Percentiles rank a stretch among this genome's conserved stretches.
Evolutionary conservation across 1,139 yeast species (phyloP).

Genomic region (Candida sp.): DNA sequence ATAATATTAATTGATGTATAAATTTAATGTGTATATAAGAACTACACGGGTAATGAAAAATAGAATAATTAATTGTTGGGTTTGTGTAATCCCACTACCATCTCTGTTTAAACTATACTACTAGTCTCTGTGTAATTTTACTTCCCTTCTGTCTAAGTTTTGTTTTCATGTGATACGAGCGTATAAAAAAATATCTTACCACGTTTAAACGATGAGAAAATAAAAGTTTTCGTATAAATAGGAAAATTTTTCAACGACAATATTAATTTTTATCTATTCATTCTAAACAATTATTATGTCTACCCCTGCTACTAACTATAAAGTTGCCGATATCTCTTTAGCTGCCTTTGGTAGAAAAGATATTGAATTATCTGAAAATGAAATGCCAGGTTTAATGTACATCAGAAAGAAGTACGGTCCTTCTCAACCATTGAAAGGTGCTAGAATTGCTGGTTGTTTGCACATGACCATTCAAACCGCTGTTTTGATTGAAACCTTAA

Average conservation of each 20-base stretch:
- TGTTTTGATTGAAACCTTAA: slow-evolving; percentile 95
- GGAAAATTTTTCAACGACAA: slow-evolving; percentile 1
- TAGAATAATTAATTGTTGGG: too few species aligned
- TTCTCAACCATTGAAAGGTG: slow-evolving; percentile 96
- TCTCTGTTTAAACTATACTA: too few species aligned
- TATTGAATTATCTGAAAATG: slow-evolving; percentile 98
- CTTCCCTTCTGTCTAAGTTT: too few species aligned
- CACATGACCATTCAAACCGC: slow-evolving; percentile 99
- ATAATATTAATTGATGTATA: too few species aligned
- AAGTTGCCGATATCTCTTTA: slow-evolving; percentile 97
- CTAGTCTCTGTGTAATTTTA: too few species aligned
- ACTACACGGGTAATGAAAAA: too few species aligned
- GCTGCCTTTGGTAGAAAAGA: slow-evolving; percentile 99
- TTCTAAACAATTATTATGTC: slow-evolving; percentile 19
- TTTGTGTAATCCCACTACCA: too few species aligned
- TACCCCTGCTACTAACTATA: slow-evolving; percentile 58
- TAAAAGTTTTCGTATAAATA: not conserved
- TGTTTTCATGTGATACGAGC: not conserved
- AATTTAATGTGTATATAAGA: too few species aligned
- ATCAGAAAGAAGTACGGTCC: slow-evolving; percentile 92
- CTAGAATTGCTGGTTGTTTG: slow-evolving; percentile 98
- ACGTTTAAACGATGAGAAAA: slow-evolving; percentile 1
- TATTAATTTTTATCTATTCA: not conserved
- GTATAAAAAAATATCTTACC: not conserved
- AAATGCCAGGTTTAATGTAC: slow-evolving; percentile 99